Conservation (phyloP, 805 yeast species). For the Yamadazyma olivae region DNA sequence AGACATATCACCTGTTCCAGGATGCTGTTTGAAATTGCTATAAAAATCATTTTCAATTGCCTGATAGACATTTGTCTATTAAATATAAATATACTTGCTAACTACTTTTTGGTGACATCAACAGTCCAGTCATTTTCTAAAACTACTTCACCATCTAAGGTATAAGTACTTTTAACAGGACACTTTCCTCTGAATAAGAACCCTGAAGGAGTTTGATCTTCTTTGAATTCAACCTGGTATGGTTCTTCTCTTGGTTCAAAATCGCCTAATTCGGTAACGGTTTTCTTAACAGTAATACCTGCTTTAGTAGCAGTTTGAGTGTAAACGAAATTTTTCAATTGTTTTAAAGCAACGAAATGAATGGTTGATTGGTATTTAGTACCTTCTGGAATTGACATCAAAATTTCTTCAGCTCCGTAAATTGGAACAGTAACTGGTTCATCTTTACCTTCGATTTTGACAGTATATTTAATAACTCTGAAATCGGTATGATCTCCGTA, state of each 20-base stretch:
- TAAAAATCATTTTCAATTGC: too few relatives aligned
- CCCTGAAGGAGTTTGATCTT: constrained; percentile 39
- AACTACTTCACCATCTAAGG: constrained; percentile 28
- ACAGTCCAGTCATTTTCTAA: constrained; percentile 30
- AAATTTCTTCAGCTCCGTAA: constrained; percentile 24
- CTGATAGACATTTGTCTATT: too few relatives aligned
- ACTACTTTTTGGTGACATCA: constrained; percentile 27
- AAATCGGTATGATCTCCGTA: constrained; percentile 27
- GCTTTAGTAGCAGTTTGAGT: constrained; percentile 35
- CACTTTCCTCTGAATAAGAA: constrained; percentile 34
- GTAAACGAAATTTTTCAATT: constrained; percentile 28
- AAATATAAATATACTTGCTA: too few relatives aligned
- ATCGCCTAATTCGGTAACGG: constrained; percentile 29
- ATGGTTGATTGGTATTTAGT: constrained; percentile 30
- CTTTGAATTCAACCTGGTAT: constrained; percentile 26
- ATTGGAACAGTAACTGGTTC: constrained; percentile 24
- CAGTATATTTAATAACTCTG: constrained; percentile 27
- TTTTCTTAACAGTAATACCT: constrained; percentile 30
- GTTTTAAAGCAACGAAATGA: constrained; percentile 28
- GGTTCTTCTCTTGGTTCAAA: constrained; percentile 33
- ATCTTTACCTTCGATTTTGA: constrained; percentile 28
- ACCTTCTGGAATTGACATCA: constrained; percentile 34
- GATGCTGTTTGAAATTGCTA: too few relatives aligned
- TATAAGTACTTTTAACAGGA: constrained; percentile 31
- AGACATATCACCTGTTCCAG: too few relatives aligned